phyloP scores from a whole-genome alignment of 1,139 yeast species.

The Suhomyces panamericanus region DNA sequence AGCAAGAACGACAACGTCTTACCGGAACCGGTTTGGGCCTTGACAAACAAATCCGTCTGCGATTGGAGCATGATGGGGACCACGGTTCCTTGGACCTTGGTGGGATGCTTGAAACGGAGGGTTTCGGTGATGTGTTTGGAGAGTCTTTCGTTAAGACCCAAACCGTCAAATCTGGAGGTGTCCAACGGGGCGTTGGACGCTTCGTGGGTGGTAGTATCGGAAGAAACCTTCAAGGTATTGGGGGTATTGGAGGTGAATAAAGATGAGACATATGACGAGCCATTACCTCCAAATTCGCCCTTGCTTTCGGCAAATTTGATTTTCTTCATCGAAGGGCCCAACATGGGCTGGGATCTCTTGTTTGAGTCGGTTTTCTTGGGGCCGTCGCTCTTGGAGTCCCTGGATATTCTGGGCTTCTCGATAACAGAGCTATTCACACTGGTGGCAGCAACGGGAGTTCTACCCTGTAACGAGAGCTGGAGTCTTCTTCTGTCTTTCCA shows the following conservation, averaged over 20 bases:
- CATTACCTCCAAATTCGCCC: slow-evolving; percentile 52
- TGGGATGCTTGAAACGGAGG: slow-evolving; percentile 68
- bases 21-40: slow-evolving; percentile 97
- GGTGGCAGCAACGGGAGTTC: slow-evolving; percentile 38
- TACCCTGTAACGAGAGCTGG: slow-evolving; percentile 49
- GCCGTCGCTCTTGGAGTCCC: slow-evolving; percentile 1
- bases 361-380: not conserved
- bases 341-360: slow-evolving; percentile 2
- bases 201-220: slow-evolving; percentile 29
- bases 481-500: slow-evolving; percentile 78
- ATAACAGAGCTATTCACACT: slow-evolving; percentile 43
- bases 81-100: slow-evolving; percentile 80
- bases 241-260: slow-evolving; percentile 74
- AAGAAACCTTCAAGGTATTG: slow-evolving; percentile 28
- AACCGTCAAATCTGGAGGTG: slow-evolving; percentile 64
- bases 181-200: slow-evolving; percentile 92
- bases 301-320: slow-evolving; percentile 39
- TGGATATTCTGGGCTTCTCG: slow-evolving; percentile 21
- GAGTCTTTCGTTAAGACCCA: slow-evolving; percentile 64
- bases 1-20: slow-evolving; percentile 83
- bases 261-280: slow-evolving; percentile 74
- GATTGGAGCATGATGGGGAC: slow-evolving; percentile 64
- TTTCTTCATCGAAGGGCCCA: slow-evolving; percentile 27
- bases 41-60: slow-evolving; percentile 73
- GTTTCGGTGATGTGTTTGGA: slow-evolving; percentile 56